Evolutionary conservation across 176 grass and related monocot species (phyloP).

Genomic region (Hyparrhenia diplandra): DNA sequence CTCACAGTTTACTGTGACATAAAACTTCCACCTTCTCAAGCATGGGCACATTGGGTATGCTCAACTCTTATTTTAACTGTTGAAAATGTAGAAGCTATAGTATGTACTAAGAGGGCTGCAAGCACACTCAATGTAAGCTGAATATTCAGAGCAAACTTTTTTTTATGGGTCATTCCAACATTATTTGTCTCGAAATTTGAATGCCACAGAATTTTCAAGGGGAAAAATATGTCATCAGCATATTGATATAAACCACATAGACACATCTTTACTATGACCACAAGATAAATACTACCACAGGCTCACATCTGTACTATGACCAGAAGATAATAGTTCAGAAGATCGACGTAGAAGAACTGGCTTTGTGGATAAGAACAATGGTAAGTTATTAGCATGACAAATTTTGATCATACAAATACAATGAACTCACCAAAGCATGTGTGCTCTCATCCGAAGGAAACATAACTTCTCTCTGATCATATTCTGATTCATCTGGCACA

Average conservation of each 20-base stretch:
- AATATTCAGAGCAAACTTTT: neutral
- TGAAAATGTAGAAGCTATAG: neutral
- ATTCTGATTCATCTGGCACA: slow-evolving; percentile 88
- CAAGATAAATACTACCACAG: neutral
- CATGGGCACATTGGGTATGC: neutral
- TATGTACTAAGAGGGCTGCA: neutral
- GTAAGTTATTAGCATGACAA: neutral
- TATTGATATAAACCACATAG: neutral
- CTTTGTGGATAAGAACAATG: slow-evolving; percentile 7
- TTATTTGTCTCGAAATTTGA: neutral
- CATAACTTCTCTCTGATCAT: slow-evolving; percentile 59
- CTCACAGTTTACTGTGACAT: neutral
- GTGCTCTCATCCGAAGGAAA: slow-evolving; percentile 79
- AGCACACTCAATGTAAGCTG: neutral
- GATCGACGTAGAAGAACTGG: neutral
- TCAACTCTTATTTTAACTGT: neutral
- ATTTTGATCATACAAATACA: slow-evolving; percentile 17
- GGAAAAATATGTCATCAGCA: neutral
- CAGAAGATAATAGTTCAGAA: slow-evolving; percentile 13
- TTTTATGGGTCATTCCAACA: neutral
- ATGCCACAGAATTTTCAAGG: neutral
- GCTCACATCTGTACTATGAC: neutral
- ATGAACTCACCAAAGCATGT: slow-evolving; percentile 47
- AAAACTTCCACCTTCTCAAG: neutral
- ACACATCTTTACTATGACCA: neutral